Conservation (phyloP, 805 yeast genomes). For the Kodamaea fukazawae region DNA sequence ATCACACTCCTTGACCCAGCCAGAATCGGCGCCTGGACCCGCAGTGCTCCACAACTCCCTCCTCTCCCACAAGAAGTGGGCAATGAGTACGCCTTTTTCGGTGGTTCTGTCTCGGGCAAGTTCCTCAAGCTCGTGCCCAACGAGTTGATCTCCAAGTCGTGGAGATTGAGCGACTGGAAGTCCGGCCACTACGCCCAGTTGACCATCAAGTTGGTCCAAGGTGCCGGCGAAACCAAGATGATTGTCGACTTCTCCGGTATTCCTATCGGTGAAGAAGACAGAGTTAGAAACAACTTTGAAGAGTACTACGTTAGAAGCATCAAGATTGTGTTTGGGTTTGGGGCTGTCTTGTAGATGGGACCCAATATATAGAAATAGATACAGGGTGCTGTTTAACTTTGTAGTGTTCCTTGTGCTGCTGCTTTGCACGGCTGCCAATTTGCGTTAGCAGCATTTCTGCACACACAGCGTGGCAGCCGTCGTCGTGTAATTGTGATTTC, state of each 20-base stretch:
- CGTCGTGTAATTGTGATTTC: no score
- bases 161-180: constrained; percentile 93
- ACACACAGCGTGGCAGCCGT: no score
- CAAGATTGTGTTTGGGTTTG: constrained; percentile 91
- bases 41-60: constrained; percentile 62
- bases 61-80: constrained; percentile 51
- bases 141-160: constrained; percentile 62
- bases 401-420: neutral
- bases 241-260: constrained; percentile 80
- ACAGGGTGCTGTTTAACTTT: no score
- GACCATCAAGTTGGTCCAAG: constrained; percentile 66
- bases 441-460: no score
- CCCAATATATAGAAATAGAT: neutral
- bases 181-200: constrained; percentile 74
- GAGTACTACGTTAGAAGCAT: constrained; percentile 87
- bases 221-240: constrained; percentile 79
- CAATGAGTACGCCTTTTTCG: constrained; percentile 68
- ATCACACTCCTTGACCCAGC: constrained; percentile 72
- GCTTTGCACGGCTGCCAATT: no score
- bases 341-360: constrained; percentile 65
- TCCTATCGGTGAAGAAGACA: constrained; percentile 93
- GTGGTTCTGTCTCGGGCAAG: constrained; percentile 81
- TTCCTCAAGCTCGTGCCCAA: constrained; percentile 57
- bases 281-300: constrained; percentile 80
- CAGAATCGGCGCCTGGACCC: constrained; percentile 87